These are phyloP conservation scores for Cynara cardunculus DNA, from an alignment of 129 eudicot genomes.

Conservation along the genomic window DNA sequence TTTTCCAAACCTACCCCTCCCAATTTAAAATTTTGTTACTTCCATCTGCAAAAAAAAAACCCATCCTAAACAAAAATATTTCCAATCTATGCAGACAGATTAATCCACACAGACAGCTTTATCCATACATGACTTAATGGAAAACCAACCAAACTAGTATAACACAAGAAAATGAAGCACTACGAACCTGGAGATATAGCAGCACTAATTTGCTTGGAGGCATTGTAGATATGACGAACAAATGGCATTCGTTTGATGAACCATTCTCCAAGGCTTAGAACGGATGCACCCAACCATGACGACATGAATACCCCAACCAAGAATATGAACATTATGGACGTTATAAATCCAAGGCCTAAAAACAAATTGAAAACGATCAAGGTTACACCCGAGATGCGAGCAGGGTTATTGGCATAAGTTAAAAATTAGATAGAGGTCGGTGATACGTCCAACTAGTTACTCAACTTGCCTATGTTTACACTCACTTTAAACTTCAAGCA, in stretches of 20 bases:
- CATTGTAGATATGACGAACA: slow-evolving; percentile 80
- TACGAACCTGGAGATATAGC: slow-evolving; percentile 81
- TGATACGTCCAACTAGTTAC: no score
- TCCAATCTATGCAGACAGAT: no score
- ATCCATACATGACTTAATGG: no score
- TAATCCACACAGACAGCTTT: no score
- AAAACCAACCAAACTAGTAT: no score
- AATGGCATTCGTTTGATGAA: slow-evolving; percentile 81
- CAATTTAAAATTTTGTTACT: no score
- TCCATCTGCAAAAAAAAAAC: no score
- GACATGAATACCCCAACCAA: slow-evolving; percentile 88
- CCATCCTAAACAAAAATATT: no score
- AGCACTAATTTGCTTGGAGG: slow-evolving; percentile 80
- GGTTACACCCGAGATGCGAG: background rate
- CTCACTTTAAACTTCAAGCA: background rate
- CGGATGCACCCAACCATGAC: slow-evolving; percentile 92
- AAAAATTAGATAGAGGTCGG: background rate
- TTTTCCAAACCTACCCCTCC: no score
- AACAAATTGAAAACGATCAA: background rate
- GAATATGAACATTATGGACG: slow-evolving; percentile 78
- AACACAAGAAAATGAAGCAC: background rate
- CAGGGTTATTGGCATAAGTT: background rate
- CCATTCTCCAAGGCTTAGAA: slow-evolving; percentile 81
- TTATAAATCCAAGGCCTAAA: slow-evolving; percentile 70
- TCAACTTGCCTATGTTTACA: background rate